phyloP scores from a whole-genome alignment of 345 rosid genomes.

The Alliaria petiolata region DNA sequence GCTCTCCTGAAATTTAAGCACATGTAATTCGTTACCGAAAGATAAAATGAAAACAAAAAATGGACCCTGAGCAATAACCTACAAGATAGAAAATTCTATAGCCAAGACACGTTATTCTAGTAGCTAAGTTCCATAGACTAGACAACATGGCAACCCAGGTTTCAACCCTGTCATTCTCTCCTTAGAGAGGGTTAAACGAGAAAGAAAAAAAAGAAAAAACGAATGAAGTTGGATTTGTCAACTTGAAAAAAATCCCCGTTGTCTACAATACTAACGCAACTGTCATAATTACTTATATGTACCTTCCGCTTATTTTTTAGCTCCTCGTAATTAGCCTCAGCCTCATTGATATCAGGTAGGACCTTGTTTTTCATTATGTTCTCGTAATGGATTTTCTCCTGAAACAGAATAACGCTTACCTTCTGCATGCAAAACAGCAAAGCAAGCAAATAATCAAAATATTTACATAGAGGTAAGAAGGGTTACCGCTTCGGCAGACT shows the following conservation, averaged over 20 bases:
- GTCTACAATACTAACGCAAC: neutral
- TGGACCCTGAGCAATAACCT: neutral
- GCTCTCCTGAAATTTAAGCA: conserved; percentile 54
- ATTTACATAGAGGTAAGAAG: neutral
- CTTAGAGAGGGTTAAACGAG: neutral
- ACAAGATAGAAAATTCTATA: too few species aligned
- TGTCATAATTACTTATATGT: neutral
- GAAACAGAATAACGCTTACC: conserved; percentile 30
- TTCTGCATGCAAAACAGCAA: conserved; percentile 16
- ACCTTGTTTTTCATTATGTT: conserved; percentile 70
- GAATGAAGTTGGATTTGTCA: neutral
- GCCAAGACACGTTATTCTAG: neutral
- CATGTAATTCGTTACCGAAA: neutral
- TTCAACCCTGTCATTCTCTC: conserved; percentile 9
- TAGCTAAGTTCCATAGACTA: neutral
- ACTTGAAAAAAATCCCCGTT: neutral
- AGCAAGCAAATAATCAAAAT: conserved; percentile 1
- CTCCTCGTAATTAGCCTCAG: conserved; percentile 53
- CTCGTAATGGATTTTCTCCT: conserved; percentile 82
- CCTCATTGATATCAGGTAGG: conserved; percentile 55
- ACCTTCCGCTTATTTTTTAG: conserved; percentile 66
- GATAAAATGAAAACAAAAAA: neutral
- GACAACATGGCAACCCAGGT: conserved; percentile 7
- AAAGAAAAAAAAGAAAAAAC: neutral
- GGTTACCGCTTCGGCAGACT: conserved; percentile 52